Evolutionary conservation across 495 filamentous ascomycete species (phyloP), one percentile per base, ranked within the genome.

Genomic region (Aspergillus sclerotiicarbonarius): DNA sequence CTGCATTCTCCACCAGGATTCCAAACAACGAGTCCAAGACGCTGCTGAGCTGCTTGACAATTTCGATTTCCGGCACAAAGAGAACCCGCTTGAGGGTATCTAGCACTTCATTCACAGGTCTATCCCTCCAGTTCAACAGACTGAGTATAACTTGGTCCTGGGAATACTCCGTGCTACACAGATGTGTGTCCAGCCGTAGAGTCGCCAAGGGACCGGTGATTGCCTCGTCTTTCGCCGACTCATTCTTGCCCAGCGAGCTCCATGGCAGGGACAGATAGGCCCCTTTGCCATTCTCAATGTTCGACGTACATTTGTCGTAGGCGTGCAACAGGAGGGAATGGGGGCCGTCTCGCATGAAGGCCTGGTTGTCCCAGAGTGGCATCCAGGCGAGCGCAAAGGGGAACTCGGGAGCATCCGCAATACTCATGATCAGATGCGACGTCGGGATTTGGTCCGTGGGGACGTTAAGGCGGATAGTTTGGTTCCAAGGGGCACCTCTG

Each of bases 31-130:
- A 86, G 68, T 96, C 91, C 62, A 99, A 87, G 13, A 99, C 92
- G 65, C 96, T 88, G 58, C 82, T 85, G 8, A 97, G 76, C 51
- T 96, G 81, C 72, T 97, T 99, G 57, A 98, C 94, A 25, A 98
- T 90, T 73, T 99, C 94, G 51, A 97, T 96, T 68, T 99, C 94
- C 0, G 94, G 87, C 9, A 99, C 94, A 64, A 98, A 99, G 8
- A 89, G 84, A 37, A 98, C 80, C 58, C 90, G 84, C 68, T 90
- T 87, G 32, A 99, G 72, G 6, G 96, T 79, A 18, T 84, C 79
- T 1, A 89, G 74, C 1, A 94, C 78, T 20, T 93, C 85, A 39
- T 83, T 83, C 39, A 84, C 78, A 2, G 86, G 76, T 31, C 87
- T 82, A 16, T 92, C 85, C 61, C 84, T 90, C 93, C 95, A 98